phyloP scores from a whole-genome alignment of 345 rosid genomes.

The Aquilaria malaccensis region DNA sequence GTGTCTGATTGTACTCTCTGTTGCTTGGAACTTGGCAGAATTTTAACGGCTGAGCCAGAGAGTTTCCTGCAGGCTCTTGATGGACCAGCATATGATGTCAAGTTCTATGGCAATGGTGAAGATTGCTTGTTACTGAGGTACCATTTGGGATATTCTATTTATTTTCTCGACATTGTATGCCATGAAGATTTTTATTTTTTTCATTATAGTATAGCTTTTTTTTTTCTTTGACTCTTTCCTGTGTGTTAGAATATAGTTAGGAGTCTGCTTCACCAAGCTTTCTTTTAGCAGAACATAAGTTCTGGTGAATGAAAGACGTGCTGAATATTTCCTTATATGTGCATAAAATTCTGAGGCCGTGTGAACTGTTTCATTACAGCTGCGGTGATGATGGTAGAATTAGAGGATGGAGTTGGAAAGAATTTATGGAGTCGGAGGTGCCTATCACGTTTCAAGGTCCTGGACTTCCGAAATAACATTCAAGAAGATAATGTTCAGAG shows the following conservation, averaged over 20 bases:
- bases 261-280: background rate
- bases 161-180: background rate
- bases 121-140: constrained; percentile 79
- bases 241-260: background rate
- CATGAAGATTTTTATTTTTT: background rate
- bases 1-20: background rate
- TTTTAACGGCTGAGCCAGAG: constrained; percentile 50
- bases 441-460: constrained; percentile 48
- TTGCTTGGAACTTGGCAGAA: constrained; percentile 18
- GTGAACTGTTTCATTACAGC: constrained; percentile 26
- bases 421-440: constrained; percentile 33
- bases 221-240: background rate
- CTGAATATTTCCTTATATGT: too few relatives aligned
- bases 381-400: constrained; percentile 97
- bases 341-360: background rate
- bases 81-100: constrained; percentile 90
- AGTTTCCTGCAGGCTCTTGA: constrained; percentile 65
- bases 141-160: background rate
- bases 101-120: constrained; percentile 67
- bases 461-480: constrained; percentile 1
- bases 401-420: constrained; percentile 89
- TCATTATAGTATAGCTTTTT: background rate
- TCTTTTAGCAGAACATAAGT: too few relatives aligned
- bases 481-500: background rate
- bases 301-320: too few relatives aligned